Conservation (phyloP, 176 grass and related monocot species). For the Avena eriantha region DNA sequence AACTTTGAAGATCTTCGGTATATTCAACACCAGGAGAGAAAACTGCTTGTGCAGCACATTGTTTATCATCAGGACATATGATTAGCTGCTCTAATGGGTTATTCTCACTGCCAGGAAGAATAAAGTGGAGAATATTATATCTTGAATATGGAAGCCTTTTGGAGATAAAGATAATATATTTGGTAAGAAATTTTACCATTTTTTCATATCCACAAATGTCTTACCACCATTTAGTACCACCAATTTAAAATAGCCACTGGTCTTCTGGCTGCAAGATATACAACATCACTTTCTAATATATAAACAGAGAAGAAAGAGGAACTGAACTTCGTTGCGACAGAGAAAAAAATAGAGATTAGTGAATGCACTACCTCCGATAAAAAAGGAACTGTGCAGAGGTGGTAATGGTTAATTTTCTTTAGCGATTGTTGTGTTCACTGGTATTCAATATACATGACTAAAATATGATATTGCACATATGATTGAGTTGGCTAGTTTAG, state of each 20-base stretch:
- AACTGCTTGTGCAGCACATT: constrained; percentile 33
- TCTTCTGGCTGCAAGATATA: constrained; percentile 62
- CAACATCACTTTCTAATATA: constrained; percentile 29
- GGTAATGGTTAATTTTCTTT: constrained; percentile 20
- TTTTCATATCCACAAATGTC: constrained; percentile 29
- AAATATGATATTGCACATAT: not conserved
- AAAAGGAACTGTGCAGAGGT: constrained; percentile 16
- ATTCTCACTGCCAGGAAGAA: constrained; percentile 28
- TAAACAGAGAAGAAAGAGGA: constrained; percentile 11
- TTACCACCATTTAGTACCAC: constrained; percentile 55
- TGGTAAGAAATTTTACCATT: constrained; percentile 63
- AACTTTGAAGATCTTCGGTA: constrained; percentile 44
- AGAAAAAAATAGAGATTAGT: constrained; percentile 13
- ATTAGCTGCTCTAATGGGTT: constrained; percentile 43
- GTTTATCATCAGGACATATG: constrained; percentile 24
- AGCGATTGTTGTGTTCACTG: not conserved
- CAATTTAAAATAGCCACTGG: constrained; percentile 71
- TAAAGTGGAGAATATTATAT: constrained; percentile 29
- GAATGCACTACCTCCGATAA: not conserved
- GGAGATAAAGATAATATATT: constrained; percentile 34
- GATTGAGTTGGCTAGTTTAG: constrained; percentile 4
- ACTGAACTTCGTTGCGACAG: not conserved
- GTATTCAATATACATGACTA: not conserved
- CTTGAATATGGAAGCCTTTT: constrained; percentile 39
- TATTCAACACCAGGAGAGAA: constrained; percentile 43